Evolutionary conservation across 495 filamentous ascomycete genomes (phyloP).

Genomic region (Mytilinidion resinicola): DNA sequence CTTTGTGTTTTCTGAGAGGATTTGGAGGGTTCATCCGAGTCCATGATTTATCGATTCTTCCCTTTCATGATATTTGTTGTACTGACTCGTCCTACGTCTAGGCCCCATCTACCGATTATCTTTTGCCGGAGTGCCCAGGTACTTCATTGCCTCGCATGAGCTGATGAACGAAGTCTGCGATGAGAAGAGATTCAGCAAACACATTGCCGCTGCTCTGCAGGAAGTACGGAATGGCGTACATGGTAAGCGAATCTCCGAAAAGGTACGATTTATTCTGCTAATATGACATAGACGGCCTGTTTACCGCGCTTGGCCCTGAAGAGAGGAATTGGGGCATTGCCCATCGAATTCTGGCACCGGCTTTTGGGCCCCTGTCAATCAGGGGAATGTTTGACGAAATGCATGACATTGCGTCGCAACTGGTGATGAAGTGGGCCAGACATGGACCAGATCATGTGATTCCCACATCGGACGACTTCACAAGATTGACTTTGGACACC

Average conservation of each 20-base stretch:
- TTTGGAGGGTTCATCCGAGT: background rate
- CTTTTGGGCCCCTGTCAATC: conserved; percentile 14
- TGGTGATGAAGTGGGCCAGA: conserved; percentile 25
- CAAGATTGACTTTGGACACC: conserved; percentile 31
- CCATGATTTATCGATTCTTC: background rate
- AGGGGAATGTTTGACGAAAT: conserved; percentile 20
- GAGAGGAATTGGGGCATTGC: conserved; percentile 22
- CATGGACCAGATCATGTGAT: conserved; percentile 28
- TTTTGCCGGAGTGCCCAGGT: background rate
- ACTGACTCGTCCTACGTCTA: background rate
- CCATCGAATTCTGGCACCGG: conserved; percentile 13
- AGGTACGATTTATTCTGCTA: background rate
- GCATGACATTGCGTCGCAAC: conserved; percentile 18
- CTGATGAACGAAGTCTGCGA: conserved; percentile 15
- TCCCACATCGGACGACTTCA: conserved; percentile 31
- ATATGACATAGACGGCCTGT: conserved; percentile 5
- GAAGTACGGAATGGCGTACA: conserved; percentile 15
- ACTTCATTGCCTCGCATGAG: conserved; percentile 11
- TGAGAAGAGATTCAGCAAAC: conserved; percentile 11
- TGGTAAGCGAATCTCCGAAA: background rate
- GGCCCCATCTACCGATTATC: conserved; percentile 11
- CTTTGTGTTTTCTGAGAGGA: background rate
- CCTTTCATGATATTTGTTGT: too few species aligned
- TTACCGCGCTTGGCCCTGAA: conserved; percentile 10
- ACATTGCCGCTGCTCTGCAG: conserved; percentile 1